phyloP scores from a whole-genome alignment of 2,329 filamentous ascomycete genomes.

The Venturiaceae sp. region DNA sequence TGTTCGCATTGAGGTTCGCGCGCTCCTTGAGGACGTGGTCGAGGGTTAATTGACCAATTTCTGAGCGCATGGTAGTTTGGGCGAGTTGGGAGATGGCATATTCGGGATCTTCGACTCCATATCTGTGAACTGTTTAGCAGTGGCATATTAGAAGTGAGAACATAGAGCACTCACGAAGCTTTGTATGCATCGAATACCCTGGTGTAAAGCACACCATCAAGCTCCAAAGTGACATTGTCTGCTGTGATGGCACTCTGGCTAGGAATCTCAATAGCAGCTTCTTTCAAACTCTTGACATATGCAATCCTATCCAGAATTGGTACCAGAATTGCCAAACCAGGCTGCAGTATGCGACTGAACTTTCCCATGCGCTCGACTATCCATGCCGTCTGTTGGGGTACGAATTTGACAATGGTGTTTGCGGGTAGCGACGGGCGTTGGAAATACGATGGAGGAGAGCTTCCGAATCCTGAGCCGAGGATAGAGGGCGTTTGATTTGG shows the following conservation, averaged over 20 bases:
- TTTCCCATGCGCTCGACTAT: constrained; percentile 99
- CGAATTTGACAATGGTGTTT: constrained; percentile 92
- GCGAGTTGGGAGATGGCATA: constrained; percentile 97
- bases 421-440: constrained; percentile 58
- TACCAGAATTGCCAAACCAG: constrained; percentile 78
- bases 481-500: not conserved
- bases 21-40: constrained; percentile 98
- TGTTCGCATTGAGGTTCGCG: constrained; percentile 91
- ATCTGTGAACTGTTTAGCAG: constrained; percentile 43
- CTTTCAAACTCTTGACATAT: constrained; percentile 96
- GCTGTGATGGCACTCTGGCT: constrained; percentile 97
- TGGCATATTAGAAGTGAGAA: not conserved
- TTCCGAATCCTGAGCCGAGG: not conserved
- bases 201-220: constrained; percentile 93
- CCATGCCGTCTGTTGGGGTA: constrained; percentile 99
- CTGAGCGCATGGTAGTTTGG: constrained; percentile 97
- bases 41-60: constrained; percentile 92
- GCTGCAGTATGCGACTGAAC: constrained; percentile 87
- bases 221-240: constrained; percentile 93
- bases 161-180: constrained; percentile 57
- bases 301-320: constrained; percentile 92
- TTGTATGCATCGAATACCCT: constrained; percentile 97
- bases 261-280: constrained; percentile 91
- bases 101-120: constrained; percentile 96
- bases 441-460: constrained; percentile 19